phyloP scores from a whole-genome alignment of 805 yeast genomes.

The Metschnikowia picachoensis region DNA sequence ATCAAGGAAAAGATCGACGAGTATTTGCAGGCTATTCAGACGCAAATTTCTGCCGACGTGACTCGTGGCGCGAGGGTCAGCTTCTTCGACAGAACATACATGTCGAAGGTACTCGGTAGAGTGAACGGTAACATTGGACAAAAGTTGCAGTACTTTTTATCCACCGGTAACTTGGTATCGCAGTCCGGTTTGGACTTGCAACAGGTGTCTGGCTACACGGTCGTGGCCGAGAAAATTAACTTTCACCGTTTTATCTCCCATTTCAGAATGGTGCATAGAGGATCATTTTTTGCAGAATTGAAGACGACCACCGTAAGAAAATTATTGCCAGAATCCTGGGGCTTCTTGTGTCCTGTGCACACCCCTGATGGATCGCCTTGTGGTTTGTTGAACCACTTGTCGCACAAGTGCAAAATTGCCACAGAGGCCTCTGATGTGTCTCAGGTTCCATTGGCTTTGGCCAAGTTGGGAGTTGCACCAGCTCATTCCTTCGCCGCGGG shows the following conservation, averaged over 20 bases:
- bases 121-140: conserved; percentile 92
- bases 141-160: conserved; percentile 87
- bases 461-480: conserved; percentile 76
- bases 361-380: conserved; percentile 99
- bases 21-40: conserved; percentile 66
- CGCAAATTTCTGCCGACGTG: conserved; percentile 76
- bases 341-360: conserved; percentile 97
- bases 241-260: conserved; percentile 97
- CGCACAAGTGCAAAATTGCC: conserved; percentile 89
- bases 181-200: conserved; percentile 97
- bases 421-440: conserved; percentile 74
- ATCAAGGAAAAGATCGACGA: conserved; percentile 95
- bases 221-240: conserved; percentile 97
- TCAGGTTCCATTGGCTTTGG: conserved; percentile 60
- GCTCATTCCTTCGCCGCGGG: conserved; percentile 83
- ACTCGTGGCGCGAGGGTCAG: conserved; percentile 77
- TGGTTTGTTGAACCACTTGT: conserved; percentile 94
- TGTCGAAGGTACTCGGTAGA: conserved; percentile 71
- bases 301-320: conserved; percentile 97
- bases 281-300: conserved; percentile 96
- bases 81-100: conserved; percentile 79
- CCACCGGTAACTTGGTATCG: conserved; percentile 95
- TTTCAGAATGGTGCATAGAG: conserved; percentile 99
- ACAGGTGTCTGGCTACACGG: conserved; percentile 97
- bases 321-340: conserved; percentile 97